Evolutionary conservation across 2,329 filamentous ascomycete species (phyloP), one percentile per base, ranked within the genome.

Genomic region (Drechslera avenae): DNA sequence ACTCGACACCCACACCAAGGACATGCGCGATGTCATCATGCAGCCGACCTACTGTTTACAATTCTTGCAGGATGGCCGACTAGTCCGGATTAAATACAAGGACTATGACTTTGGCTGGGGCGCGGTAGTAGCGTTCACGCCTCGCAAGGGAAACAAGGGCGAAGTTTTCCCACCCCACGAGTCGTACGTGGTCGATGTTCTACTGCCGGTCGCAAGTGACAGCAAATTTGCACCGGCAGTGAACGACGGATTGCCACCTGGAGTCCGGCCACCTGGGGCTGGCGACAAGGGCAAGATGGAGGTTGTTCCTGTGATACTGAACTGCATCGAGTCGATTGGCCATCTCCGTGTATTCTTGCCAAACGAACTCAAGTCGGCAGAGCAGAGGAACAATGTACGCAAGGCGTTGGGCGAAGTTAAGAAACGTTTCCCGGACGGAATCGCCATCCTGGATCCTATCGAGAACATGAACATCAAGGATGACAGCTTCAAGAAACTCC

Each of bases 401-500:
- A 89, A 87, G 67, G 75, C 82, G 3, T 75, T 97, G 21, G 82
- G 85, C 34, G 93, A 97, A 73, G 87, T 96, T 13, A 84, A 89
- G 74, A 86, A 86, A 60, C 87, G 94, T 19, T 97, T 99, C 77
- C 91, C 92, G 0, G 94, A 99, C 68, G 94, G 94, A 3, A 79
- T 99, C 49, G 88, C 94, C 3, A 81, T 92, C 5, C 78, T 99
- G 14, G 94, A 99, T 66, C 94, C 94, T 0, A 87, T 99, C 32
- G 92, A 97, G 73, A 92, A 97, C 68, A 97, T 99, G 94, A 84
- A 86, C 21, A 97, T 99, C 66, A 87, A 82, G 3, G 94, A 97
- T 66, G 91, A 96, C 1, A 86, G 86, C 0, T 97, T 99, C 79
- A 97, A 95, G 80, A 91, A 91, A 71, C 83, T 97, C 3, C 83